phyloP scores from a whole-genome alignment of 2,329 filamentous ascomycete species.

The Chlorencoelia australis region DNA sequence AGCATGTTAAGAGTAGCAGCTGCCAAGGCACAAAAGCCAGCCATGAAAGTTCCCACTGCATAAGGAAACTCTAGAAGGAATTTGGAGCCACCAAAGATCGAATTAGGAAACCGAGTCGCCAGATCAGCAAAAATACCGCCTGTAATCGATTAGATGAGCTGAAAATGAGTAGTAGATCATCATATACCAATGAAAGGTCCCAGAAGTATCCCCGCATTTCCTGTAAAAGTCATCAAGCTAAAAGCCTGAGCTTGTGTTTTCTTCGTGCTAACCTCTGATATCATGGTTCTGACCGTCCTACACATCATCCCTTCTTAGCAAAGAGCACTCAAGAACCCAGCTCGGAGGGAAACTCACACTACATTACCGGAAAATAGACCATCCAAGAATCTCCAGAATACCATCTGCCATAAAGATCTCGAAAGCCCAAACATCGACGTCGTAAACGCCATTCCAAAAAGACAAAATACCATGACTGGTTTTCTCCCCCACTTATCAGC shows the following conservation, averaged over 20 bases:
- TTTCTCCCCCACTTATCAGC: conserved; percentile 63
- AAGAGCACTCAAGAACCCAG: not conserved
- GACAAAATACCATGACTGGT: conserved; percentile 57
- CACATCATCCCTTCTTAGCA: not conserved
- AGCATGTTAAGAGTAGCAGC: conserved; percentile 42
- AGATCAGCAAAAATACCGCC: conserved; percentile 63
- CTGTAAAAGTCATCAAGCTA: conserved; percentile 65
- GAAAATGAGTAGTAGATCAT: conserved; percentile 30
- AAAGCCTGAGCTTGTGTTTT: conserved; percentile 65
- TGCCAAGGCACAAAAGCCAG: conserved; percentile 42
- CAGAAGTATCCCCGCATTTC: conserved; percentile 64
- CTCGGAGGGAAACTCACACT: conserved; percentile 36
- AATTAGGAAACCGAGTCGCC: conserved; percentile 50
- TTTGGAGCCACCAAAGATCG: conserved; percentile 40
- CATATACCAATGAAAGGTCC: conserved; percentile 40
- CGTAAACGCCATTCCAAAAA: conserved; percentile 51
- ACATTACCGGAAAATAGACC: conserved; percentile 66
- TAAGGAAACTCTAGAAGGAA: conserved; percentile 60
- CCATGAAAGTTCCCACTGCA: conserved; percentile 50
- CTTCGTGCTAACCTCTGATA: conserved; percentile 60
- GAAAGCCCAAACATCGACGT: conserved; percentile 61
- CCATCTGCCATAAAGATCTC: conserved; percentile 60
- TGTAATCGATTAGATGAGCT: conserved; percentile 17
- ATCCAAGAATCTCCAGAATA: conserved; percentile 58
- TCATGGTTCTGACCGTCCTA: conserved; percentile 59